A percentile compares a stretch with the other conserved stretches of the same genome.
Conservation (phyloP, 768 basidiomycete species). For the Rhizopogon vinicolor region DNA sequence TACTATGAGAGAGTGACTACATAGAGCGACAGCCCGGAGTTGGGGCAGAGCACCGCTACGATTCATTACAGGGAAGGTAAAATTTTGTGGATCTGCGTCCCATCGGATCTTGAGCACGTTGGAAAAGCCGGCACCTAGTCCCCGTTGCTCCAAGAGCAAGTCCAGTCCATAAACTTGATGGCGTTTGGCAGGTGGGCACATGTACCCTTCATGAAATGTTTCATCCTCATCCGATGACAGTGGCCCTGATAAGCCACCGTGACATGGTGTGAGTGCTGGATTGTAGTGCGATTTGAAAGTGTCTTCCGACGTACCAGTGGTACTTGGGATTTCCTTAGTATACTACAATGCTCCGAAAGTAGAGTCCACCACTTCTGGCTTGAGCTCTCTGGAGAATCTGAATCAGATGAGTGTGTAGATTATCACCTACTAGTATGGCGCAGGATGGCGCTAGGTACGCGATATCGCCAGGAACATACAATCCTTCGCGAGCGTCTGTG, state of each 20-base stretch:
- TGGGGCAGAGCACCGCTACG: too few species aligned
- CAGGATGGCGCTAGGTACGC: not conserved
- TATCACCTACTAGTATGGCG: not conserved
- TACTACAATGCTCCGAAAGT: not conserved
- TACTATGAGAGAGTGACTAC: too few species aligned
- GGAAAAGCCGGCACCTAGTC: too few species aligned
- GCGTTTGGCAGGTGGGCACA: not conserved
- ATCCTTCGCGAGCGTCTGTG: not conserved
- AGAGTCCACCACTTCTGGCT: too few species aligned
- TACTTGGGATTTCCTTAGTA: not conserved
- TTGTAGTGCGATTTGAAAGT: not conserved
- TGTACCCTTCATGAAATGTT: not conserved
- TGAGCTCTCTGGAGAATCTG: too few species aligned
- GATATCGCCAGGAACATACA: not conserved
- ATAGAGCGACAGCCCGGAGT: too few species aligned
- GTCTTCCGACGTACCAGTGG: not conserved
- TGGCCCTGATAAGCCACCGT: not conserved
- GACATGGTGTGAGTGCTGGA: not conserved
- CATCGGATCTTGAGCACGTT: too few species aligned
- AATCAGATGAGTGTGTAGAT: too few species aligned
- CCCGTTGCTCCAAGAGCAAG: too few species aligned
- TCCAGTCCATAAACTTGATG: not conserved
- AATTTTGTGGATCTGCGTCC: too few species aligned
- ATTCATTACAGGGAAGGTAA: too few species aligned
- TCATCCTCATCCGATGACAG: not conserved